Conservation (phyloP, 2,329 filamentous ascomycete genomes). For the Thielaviopsis ethacetica region DNA sequence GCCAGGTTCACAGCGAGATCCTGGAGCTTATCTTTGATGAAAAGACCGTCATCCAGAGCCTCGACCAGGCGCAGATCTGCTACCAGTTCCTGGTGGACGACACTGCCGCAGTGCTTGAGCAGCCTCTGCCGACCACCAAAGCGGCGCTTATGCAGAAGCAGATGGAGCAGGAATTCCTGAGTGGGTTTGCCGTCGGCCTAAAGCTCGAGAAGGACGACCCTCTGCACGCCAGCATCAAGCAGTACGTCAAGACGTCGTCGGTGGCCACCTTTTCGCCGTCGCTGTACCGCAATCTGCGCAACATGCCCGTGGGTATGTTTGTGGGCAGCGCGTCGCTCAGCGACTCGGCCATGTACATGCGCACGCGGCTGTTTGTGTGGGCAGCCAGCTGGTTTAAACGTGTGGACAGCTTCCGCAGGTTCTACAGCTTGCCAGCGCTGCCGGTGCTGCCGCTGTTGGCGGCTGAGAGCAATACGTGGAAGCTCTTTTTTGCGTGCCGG, state of each 20-base stretch:
- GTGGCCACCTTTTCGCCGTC: slow-evolving; percentile 6
- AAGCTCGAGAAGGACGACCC: not conserved
- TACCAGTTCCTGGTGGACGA: slow-evolving; percentile 10
- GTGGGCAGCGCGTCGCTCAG: slow-evolving; percentile 3
- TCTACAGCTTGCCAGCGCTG: not conserved
- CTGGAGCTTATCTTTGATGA: slow-evolving; percentile 1
- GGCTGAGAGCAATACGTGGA: slow-evolving; percentile 7
- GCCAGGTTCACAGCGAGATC: slow-evolving; percentile 2
- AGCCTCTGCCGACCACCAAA: not conserved
- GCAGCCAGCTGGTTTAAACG: slow-evolving; percentile 10
- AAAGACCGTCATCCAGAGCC: not conserved
- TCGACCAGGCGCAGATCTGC: slow-evolving; percentile 8
- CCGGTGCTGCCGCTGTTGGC: slow-evolving; percentile 9
- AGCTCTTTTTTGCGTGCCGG: slow-evolving; percentile 9
- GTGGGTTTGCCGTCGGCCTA: slow-evolving; percentile 5
- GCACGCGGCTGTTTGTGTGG: slow-evolving; percentile 7
- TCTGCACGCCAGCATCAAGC: not conserved
- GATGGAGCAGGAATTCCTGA: slow-evolving; percentile 4
- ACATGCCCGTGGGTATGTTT: slow-evolving; percentile 5
- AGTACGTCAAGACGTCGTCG: not conserved
- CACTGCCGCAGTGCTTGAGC: not conserved
- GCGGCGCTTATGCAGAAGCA: not conserved
- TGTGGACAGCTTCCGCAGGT: slow-evolving; percentile 2
- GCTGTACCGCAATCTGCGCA: slow-evolving; percentile 5
- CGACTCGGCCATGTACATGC: slow-evolving; percentile 1